Conservation (phyloP, 371 early-diverging fungal genomes). For the Mortierella sp. region DNA sequence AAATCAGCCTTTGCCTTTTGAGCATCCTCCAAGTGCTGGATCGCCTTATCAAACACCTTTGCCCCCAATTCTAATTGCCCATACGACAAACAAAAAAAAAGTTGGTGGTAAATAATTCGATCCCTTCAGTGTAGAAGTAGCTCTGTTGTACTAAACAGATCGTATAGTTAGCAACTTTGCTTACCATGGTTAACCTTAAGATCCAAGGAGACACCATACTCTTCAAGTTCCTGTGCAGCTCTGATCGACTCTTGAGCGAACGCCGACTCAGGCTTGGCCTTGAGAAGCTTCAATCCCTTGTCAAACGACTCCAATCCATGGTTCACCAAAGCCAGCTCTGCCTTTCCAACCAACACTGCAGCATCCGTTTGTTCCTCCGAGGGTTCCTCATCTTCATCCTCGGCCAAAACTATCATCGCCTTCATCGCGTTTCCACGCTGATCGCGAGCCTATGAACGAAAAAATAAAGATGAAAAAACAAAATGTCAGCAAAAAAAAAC, state of each 20-base stretch:
- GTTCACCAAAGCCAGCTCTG: constrained; percentile 21
- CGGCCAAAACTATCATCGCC: constrained; percentile 20
- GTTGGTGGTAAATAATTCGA: background rate
- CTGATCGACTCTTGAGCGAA: constrained; percentile 52
- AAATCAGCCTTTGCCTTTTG: constrained; percentile 20
- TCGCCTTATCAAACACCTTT: constrained; percentile 32
- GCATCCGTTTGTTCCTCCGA: constrained; percentile 34
- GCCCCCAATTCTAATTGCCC: constrained; percentile 27
- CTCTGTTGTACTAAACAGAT: background rate
- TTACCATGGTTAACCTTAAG: constrained; percentile 35
- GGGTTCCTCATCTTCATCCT: constrained; percentile 36
- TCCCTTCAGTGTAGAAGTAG: background rate
- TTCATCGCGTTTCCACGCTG: constrained; percentile 35
- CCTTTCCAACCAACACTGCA: constrained; percentile 34
- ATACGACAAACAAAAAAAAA: background rate
- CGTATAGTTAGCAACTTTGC: background rate
- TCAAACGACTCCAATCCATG: constrained; percentile 29
- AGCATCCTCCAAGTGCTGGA: constrained; percentile 40
- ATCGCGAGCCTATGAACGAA: constrained; percentile 26
- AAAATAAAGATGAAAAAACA: background rate
- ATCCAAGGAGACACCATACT: constrained; percentile 46
- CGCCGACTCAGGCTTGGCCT: constrained; percentile 10
- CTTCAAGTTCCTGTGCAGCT: constrained; percentile 53
- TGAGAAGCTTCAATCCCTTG: constrained; percentile 32
- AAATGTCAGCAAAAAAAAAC: background rate